Conservation (phyloP, 306 rosid genomes). For the Dalbergia cochinchinensis region DNA sequence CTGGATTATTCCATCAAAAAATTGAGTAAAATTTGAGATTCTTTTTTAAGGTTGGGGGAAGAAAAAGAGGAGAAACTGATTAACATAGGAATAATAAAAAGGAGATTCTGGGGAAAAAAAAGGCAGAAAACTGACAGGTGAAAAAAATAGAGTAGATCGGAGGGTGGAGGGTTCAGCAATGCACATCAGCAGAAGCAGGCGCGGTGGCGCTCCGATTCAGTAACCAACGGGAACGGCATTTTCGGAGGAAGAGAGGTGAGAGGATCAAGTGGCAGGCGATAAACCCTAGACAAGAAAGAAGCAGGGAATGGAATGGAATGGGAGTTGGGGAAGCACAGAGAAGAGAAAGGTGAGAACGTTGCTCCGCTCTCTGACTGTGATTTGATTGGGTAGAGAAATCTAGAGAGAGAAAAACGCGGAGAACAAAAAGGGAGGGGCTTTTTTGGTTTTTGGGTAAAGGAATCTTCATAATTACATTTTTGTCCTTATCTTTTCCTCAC, state of each 20-base stretch:
- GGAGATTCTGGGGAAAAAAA: conserved; percentile 25
- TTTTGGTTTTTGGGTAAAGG: conserved; percentile 45
- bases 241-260: conserved; percentile 31
- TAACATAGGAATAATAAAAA: neutral
- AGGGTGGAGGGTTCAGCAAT: conserved; percentile 53
- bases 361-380: conserved; percentile 47
- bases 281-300: conserved; percentile 51
- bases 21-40: conserved; percentile 24
- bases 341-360: conserved; percentile 37
- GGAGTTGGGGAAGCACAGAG: neutral
- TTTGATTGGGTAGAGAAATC: conserved; percentile 61
- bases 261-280: conserved; percentile 47
- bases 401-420: conserved; percentile 53
- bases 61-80: neutral
- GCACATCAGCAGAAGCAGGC: conserved; percentile 43
- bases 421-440: conserved; percentile 42
- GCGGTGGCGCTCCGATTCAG: conserved; percentile 40
- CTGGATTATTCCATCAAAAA: conserved; percentile 7
- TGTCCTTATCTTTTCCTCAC: conserved; percentile 32
- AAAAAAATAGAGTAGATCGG: conserved; percentile 68
- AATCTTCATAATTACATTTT: conserved; percentile 53
- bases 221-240: conserved; percentile 38
- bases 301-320: neutral
- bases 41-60: neutral
- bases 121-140: conserved; percentile 49